Conservation (phyloP, 2,329 filamentous ascomycete species). For the Nannizziopsis arthrosporioides region DNA sequence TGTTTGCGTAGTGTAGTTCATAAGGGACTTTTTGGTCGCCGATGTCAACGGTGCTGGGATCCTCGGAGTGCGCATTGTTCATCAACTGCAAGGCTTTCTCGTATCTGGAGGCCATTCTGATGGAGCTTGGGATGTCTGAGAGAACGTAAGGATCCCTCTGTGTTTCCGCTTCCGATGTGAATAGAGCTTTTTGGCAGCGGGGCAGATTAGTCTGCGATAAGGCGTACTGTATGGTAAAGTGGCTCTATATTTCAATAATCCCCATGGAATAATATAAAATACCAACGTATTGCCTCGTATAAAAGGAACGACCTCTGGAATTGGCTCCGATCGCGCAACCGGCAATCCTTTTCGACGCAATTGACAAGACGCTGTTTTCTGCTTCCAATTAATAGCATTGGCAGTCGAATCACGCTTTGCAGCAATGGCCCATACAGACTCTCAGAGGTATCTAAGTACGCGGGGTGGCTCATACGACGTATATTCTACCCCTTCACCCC, state of each 20-base stretch:
- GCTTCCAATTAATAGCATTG: no score
- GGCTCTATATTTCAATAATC: not conserved
- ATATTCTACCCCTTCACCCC: constrained; percentile 20
- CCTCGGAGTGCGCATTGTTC: constrained; percentile 58
- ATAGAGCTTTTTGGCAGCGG: not conserved
- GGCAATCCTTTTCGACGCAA: not conserved
- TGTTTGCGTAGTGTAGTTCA: constrained; percentile 69
- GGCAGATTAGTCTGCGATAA: not conserved
- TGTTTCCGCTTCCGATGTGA: not conserved
- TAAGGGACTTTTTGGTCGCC: constrained; percentile 47
- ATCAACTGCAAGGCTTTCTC: constrained; percentile 52
- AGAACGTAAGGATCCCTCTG: no score
- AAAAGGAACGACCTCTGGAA: not conserved
- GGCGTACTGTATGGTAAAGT: constrained; percentile 3
- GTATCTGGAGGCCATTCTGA: constrained; percentile 25
- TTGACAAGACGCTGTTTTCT: not conserved
- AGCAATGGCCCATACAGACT: constrained; percentile 23
- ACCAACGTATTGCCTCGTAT: not conserved
- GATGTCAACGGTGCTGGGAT: constrained; percentile 48
- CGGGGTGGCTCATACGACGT: constrained; percentile 53
- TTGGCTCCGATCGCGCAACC: constrained; percentile 7
- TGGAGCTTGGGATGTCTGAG: not conserved
- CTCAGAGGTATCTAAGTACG: constrained; percentile 52
- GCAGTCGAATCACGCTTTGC: not conserved
- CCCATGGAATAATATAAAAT: not conserved